These are phyloP conservation scores for Endocarpon pusillum DNA, from an alignment of 495 filamentous ascomycete species.

Conservation along the genomic window DNA sequence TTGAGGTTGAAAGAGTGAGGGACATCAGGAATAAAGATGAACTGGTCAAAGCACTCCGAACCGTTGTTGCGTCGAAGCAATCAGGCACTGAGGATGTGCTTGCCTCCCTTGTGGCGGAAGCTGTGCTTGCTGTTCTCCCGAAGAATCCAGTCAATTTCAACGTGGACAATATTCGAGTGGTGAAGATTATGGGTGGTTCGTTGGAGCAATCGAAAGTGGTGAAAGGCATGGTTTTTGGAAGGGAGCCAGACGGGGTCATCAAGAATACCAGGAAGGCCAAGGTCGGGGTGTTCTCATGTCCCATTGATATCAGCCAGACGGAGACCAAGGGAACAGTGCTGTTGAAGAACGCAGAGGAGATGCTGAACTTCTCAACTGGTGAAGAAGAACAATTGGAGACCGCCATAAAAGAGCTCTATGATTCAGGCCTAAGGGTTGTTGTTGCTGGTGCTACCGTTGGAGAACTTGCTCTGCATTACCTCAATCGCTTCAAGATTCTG, in stretches of 20 bases:
- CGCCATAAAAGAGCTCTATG: constrained; percentile 85
- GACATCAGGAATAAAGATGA: constrained; percentile 63
- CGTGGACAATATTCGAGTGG: constrained; percentile 96
- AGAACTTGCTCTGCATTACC: constrained; percentile 91
- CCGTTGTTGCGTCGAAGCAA: constrained; percentile 93
- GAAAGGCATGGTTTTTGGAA: constrained; percentile 95
- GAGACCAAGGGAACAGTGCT: constrained; percentile 99
- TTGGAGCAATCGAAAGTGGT: constrained; percentile 86
- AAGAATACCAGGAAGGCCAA: constrained; percentile 87
- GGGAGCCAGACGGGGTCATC: constrained; percentile 75
- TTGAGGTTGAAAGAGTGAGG: constrained; percentile 79
- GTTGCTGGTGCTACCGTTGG: constrained; percentile 82
- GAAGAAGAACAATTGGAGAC: constrained; percentile 85
- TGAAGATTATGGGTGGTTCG: constrained; percentile 98
- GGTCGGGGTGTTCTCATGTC: constrained; percentile 91
- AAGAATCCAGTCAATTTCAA: constrained; percentile 99
- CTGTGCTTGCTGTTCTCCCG: constrained; percentile 82
- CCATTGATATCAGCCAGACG: constrained; percentile 88
- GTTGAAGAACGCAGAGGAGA: constrained; percentile 91
- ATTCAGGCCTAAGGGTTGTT: constrained; percentile 81
- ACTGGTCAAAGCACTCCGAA: constrained; percentile 87
- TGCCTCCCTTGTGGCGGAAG: constrained; percentile 75
- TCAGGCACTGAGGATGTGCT: constrained; percentile 79
- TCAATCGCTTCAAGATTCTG: constrained; percentile 90
- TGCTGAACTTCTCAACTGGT: constrained; percentile 94